Base-by-base conservation (phyloP, 306 rosid species). In the Cajanus cajan region DNA sequence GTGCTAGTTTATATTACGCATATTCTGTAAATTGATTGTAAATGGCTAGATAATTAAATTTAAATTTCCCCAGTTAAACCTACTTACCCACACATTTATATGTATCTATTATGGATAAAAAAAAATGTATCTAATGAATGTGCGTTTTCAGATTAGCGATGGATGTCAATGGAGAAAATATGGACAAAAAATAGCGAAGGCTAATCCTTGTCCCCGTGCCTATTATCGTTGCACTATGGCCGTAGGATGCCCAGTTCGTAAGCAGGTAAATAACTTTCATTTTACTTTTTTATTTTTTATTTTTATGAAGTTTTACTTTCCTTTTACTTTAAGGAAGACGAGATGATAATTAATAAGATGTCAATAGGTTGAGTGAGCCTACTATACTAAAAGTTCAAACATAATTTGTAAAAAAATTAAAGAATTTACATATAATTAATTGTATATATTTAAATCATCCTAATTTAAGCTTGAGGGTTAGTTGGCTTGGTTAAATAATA, bases 151-250 rank as follows among this genome's bases (percentile, higher is more conserved):
- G 90, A 86, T 86, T 62, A 68, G 80, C 16, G 93, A 89, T 51
- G 93, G 93, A 37, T 89, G 90, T 73, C 91, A 89, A 43, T 89
- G 93, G 93, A 87, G 93, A 52, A 89, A 89, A 79, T 89, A 87
- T 50, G 93, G 93, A 15, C 93, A 89, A 61, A 89, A 89, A 79
- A 85, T 87, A 77, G 84, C 93, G 1, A 87, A 82, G 68, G 90
- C 86, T 48, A 90, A 87, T 61, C 93, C 91, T 5, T 83, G 88
- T 33, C 93, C 93, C 7, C 87, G 93, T 33, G 91, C 88, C 66
- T 90, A 90, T 45, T 90, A 83, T 63, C 90, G 90, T 65, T 90
- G 93, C 83, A 85, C 90, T 40, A 85, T 90, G 90, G 83, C 86
- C 15, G 67, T 54, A 5, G 89, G 86, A 40, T 90, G 93, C 62